A percentile compares a stretch with the other conserved stretches of the same genome.
These are phyloP conservation scores for Pseudogymnoascus sp. DNA, from an alignment of 2,329 filamentous ascomycete species.

Conservation along the genomic window DNA sequence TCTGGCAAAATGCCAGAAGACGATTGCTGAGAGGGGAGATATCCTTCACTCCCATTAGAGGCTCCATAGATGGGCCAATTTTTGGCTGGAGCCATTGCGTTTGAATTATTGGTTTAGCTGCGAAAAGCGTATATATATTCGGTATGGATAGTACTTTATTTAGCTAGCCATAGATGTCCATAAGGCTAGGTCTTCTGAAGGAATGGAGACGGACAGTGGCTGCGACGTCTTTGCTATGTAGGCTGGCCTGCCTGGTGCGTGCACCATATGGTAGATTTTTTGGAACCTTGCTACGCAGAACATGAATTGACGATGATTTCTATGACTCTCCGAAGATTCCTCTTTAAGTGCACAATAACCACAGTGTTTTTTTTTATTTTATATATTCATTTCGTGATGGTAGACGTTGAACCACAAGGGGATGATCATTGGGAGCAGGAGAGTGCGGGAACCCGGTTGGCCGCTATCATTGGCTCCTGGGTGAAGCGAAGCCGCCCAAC, in stretches of 20 bases:
- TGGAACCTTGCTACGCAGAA: slow-evolving; percentile 3
- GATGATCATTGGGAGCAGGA: neutral
- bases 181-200: neutral
- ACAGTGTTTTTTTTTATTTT: neutral
- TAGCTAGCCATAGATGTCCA: neutral
- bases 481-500: slow-evolving; percentile 2
- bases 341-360: neutral
- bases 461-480: neutral
- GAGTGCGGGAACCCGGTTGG: neutral
- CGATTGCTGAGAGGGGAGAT: slow-evolving; percentile 27
- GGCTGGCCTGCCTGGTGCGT: neutral
- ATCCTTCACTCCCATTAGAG: slow-evolving; percentile 24
- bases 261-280: neutral
- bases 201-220: neutral
- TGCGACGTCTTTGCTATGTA: neutral
- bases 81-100: neutral
- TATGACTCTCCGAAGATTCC: neutral
- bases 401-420: neutral
- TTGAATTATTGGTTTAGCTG: neutral
- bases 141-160: neutral
- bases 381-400: neutral
- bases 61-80: neutral
- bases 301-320: neutral
- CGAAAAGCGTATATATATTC: neutral
- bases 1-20: slow-evolving; percentile 63